A percentile compares a stretch with the other conserved stretches of the same genome.
These are phyloP conservation scores for Gossypium arboreum DNA, from an alignment of 345 rosid species.

Conservation along the genomic window DNA sequence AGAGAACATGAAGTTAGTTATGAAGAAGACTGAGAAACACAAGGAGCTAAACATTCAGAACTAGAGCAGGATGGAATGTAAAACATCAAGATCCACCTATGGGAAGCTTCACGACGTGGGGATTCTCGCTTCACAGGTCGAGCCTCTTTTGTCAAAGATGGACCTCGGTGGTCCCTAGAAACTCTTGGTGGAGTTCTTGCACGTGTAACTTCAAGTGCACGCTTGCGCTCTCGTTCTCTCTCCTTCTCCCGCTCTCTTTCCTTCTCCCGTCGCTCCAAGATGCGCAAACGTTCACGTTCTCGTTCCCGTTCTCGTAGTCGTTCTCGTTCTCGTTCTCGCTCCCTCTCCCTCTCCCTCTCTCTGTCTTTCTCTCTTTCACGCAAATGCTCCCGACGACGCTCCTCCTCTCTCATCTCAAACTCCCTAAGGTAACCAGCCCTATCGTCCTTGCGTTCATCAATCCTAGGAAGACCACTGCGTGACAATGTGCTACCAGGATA, in stretches of 20 bases:
- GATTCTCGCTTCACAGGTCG: constrained; percentile 62
- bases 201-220: constrained; percentile 52
- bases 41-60: constrained; percentile 57
- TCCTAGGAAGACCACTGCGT: constrained; percentile 50
- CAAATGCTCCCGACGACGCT: constrained; percentile 69
- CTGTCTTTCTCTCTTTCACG: constrained; percentile 81
- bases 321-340: constrained; percentile 38
- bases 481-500: constrained; percentile 51
- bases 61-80: constrained; percentile 50
- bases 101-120: constrained; percentile 64
- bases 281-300: constrained; percentile 49
- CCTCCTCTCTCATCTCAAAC: constrained; percentile 91
- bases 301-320: constrained; percentile 41
- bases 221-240: constrained; percentile 71
- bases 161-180: constrained; percentile 70
- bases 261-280: constrained; percentile 69
- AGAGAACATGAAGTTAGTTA: constrained; percentile 81
- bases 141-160: constrained; percentile 62
- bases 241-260: constrained; percentile 47
- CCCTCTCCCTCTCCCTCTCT: constrained; percentile 52
- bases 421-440: constrained; percentile 91
- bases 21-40: constrained; percentile 42
- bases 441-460: constrained; percentile 82
- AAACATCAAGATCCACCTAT: constrained; percentile 93
- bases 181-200: constrained; percentile 55